Percentiles rank a stretch among this genome's conserved stretches.
These are phyloP conservation scores for Arthrobotrys entomopaga DNA, from an alignment of 2,329 filamentous ascomycete genomes.

Conservation along the genomic window DNA sequence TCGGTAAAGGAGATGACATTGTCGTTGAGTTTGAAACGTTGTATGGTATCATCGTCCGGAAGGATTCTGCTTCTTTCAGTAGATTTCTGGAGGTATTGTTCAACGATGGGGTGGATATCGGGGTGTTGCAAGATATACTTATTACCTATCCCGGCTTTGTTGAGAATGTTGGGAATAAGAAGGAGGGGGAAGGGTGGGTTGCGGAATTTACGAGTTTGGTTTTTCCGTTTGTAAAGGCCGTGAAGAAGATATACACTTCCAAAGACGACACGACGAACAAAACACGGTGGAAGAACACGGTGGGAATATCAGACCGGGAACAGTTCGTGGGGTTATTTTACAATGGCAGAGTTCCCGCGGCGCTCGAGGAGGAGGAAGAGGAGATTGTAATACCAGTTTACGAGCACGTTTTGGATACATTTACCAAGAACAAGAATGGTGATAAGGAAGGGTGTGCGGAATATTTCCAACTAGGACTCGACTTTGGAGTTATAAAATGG, in stretches of 20 bases:
- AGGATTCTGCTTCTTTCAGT: constrained; percentile 7
- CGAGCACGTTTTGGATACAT: background rate
- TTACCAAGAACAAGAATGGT: background rate
- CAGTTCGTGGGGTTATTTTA: constrained; percentile 25
- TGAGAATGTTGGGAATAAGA: too few relatives aligned
- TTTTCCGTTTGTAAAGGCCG: constrained; percentile 15
- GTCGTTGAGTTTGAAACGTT: constrained; percentile 6
- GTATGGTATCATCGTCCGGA: constrained; percentile 5
- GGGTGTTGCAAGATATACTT: too few relatives aligned
- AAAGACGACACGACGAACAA: constrained; percentile 23
- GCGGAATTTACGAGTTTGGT: background rate
- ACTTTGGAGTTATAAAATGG: constrained; percentile 41
- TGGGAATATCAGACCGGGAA: constrained; percentile 5
- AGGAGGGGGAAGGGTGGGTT: too few relatives aligned
- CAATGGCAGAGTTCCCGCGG: background rate
- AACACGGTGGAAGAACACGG: constrained; percentile 26
- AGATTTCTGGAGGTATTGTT: constrained; percentile 1
- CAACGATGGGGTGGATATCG: background rate
- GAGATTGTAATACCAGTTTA: background rate
- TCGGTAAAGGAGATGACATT: background rate
- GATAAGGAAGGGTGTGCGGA: background rate
- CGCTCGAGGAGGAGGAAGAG: background rate
- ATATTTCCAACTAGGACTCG: constrained; percentile 38
- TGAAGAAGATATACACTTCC: constrained; percentile 13
- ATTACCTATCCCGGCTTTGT: too few relatives aligned